A percentile compares a stretch with the other conserved stretches of the same genome.
These are phyloP conservation scores for Allium fistulosum DNA, from an alignment of 106 monocot genomes.

Conservation along the genomic window DNA sequence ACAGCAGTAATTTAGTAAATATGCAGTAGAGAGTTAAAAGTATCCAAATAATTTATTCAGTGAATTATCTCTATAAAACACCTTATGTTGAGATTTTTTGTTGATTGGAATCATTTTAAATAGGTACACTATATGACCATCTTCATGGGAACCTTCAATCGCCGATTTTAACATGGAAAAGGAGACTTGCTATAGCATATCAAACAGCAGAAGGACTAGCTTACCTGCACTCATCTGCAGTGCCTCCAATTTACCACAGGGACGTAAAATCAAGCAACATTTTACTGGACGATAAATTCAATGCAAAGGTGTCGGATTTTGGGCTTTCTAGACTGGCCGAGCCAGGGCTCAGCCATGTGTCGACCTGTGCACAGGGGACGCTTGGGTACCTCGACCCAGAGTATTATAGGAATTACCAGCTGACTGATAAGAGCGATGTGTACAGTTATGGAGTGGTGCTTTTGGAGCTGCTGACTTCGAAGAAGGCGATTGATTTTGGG, in stretches of 20 bases:
- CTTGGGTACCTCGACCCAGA: slow-evolving; percentile 86
- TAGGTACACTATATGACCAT: slow-evolving; percentile 34
- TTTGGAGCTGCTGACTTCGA: slow-evolving; percentile 46
- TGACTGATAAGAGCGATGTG: slow-evolving; percentile 92
- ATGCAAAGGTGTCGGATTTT: slow-evolving; percentile 57
- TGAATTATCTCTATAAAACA: no score
- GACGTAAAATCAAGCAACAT: slow-evolving; percentile 74
- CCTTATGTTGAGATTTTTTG: no score
- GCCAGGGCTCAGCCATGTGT: slow-evolving; percentile 45
- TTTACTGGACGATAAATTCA: slow-evolving; percentile 51
- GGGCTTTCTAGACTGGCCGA: slow-evolving; percentile 57
- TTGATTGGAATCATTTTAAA: no score
- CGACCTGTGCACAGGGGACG: slow-evolving; percentile 73
- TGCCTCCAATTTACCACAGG: slow-evolving; percentile 63
- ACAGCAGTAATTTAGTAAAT: no score
- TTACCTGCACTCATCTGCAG: slow-evolving; percentile 56
- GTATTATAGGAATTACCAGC: slow-evolving; percentile 90
- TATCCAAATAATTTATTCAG: no score
- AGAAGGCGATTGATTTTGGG: slow-evolving; percentile 58
- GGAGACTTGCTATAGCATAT: slow-evolving; percentile 37
- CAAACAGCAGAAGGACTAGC: slow-evolving; percentile 57
- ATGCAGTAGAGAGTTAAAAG: no score
- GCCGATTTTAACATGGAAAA: slow-evolving; percentile 26
- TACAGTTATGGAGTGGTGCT: slow-evolving; percentile 84
- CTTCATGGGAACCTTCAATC: slow-evolving; percentile 26